Evolutionary conservation across 2,329 filamentous ascomycete species (phyloP), one percentile per base, ranked within the genome.

Genomic region (Aspergillus spinulosporus): DNA sequence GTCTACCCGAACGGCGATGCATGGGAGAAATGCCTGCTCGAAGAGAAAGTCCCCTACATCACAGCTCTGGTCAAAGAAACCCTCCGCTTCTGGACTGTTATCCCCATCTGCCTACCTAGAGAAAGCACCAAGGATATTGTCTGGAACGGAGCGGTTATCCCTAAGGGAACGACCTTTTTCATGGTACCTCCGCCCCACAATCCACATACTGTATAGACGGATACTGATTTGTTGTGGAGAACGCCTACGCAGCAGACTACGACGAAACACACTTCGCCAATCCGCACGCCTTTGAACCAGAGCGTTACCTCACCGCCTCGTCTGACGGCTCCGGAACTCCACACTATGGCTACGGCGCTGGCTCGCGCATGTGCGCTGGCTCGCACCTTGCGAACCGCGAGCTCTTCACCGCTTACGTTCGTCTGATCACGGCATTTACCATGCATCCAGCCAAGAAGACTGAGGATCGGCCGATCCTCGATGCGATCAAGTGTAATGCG

Each of bases 61-160:
- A 89, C 88, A 0, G 89, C 89, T 0, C 73, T 94, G 4, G 88
- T 89, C 59, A 92, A 92, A 67, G 90, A 94, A 68, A 85, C 87
- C 1, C 78, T 93, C 0, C 84, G 90, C 28, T 93, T 84, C 78
- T 93, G 86, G 82, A 88, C 86, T 2, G 89, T 93, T 31, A 89
- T 92, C 61, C 88, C 89, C 1, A 87, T 94, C 64, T 90, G 86
- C 64, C 79, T 94, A 0, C 90, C 90, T 0, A 80, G 90, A 3
- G 84, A 84, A 12, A 88, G 80, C 59, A 88, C 89, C 68, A 88
- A 87, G 62, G 86, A 89, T 59, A 89, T 93, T 54, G 77, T 82
- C 3, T 92, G 86, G 74, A 78, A 88, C 26, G 84, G 84, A 12
- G 78, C 84, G 0, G 75, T 80, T 1, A 89, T 94, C 37, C 90